Conservation (phyloP, 768 basidiomycete genomes). For the Serendipita sp. region DNA sequence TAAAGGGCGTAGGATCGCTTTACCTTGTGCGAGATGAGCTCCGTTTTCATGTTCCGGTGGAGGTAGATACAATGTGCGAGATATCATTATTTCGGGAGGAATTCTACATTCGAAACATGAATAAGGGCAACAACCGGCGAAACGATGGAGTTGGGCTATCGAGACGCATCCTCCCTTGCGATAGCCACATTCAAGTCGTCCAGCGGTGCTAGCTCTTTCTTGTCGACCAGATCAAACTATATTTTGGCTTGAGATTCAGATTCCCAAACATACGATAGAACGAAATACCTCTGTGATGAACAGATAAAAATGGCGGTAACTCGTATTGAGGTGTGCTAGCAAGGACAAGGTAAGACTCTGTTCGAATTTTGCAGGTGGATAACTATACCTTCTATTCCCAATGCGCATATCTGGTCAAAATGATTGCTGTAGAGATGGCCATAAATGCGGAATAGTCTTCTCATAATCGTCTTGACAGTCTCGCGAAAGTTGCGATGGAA, state of each 20-base stretch:
- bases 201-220: slow-evolving; percentile 87
- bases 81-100: no score
- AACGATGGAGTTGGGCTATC: no score
- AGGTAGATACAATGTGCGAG: no score
- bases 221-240: slow-evolving; percentile 87
- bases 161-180: slow-evolving; percentile 31
- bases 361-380: neutral
- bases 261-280: neutral
- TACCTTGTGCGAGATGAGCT: no score
- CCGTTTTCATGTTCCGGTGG: no score
- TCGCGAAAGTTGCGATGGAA: slow-evolving; percentile 84
- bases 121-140: no score
- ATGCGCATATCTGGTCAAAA: slow-evolving; percentile 95
- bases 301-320: slow-evolving; percentile 94
- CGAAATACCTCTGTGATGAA: slow-evolving; percentile 76
- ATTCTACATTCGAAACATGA: no score
- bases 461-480: slow-evolving; percentile 79
- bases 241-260: neutral
- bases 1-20: no score
- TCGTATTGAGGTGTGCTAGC: slow-evolving; percentile 91
- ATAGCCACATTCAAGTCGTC: slow-evolving; percentile 94
- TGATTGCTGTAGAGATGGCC: slow-evolving; percentile 99
- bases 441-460: slow-evolving; percentile 90
- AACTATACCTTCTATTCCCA: slow-evolving; percentile 84
- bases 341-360: slow-evolving; percentile 5